Evolutionary conservation across 2,329 filamentous ascomycete species (phyloP).

Genomic region (Teratosphaeria viscida): DNA sequence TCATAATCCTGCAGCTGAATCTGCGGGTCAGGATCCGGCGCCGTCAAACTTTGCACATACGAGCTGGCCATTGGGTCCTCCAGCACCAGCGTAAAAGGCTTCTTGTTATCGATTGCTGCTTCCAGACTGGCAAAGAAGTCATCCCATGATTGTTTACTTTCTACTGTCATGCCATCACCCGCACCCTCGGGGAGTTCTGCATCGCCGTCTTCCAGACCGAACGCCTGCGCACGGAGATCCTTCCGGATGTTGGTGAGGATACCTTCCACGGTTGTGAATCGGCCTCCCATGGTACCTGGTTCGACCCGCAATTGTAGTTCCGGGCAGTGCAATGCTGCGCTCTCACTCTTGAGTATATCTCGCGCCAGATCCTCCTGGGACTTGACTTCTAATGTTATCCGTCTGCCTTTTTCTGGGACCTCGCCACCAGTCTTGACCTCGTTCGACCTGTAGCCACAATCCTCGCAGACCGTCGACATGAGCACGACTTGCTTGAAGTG

Average conservation of each 20-base stretch:
- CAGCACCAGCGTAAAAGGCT: constrained; percentile 71
- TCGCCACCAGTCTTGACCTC: constrained; percentile 96
- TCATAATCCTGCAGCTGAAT: constrained; percentile 75
- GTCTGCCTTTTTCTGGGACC: constrained; percentile 74
- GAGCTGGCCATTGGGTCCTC: constrained; percentile 84
- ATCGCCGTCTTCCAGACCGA: constrained; percentile 54
- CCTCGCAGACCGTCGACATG: constrained; percentile 86
- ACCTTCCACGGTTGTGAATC: constrained; percentile 95
- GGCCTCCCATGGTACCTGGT: constrained; percentile 85
- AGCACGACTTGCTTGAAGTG: constrained; percentile 96
- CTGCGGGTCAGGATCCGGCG: constrained; percentile 72
- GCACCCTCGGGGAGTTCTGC: constrained; percentile 26
- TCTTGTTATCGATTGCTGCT: constrained; percentile 67
- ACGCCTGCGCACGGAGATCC: constrained; percentile 81
- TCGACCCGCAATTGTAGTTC: constrained; percentile 82
- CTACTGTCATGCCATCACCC: constrained; percentile 64
- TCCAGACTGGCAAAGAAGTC: constrained; percentile 70
- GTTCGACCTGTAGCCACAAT: constrained; percentile 84
- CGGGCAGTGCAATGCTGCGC: constrained; percentile 74
- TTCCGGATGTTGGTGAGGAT: constrained; percentile 84
- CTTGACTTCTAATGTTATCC: constrained; percentile 68
- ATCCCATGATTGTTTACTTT: constrained; percentile 64
- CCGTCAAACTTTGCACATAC: constrained; percentile 80
- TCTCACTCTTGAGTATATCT: constrained; percentile 94
- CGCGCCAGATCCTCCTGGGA: constrained; percentile 62